Base-by-base conservation (phyloP, 208 protist genomes). In the Endotrypanum monterogeii region DNA sequence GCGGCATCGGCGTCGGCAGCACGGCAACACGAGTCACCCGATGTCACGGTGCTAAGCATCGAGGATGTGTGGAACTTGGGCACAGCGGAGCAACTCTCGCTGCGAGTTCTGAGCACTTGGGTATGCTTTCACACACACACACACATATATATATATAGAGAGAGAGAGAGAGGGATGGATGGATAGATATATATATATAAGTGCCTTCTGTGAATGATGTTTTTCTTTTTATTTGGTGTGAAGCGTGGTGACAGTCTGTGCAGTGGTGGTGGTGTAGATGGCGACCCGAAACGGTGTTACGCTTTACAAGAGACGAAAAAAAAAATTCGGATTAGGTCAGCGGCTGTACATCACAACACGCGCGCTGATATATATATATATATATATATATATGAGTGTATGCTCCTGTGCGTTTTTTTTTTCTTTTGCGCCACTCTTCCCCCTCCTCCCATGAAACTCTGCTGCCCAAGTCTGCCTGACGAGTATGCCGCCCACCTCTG, bases 1-100 rank as follows among this genome's bases (percentile, higher is more conserved):
- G 41, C 73, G 73, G 76, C 23, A 51, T 54, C 63, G 61, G 1
- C 66, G 48, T 48, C 73, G 73, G 76, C 23, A 51, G 61, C 63
- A 70, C 9, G 8, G 52, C 37, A 37, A 32, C 65, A 30, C 28
- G 3, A 16, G 14, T 39, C 44, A 48, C 65, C 20, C 18, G 35
- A 25, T 30, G n/a, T 3, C 9, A 5, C 65, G 9, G 46, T 9
- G 18, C 44, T 69, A 48, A 69, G 46, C n/a, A n/a, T n/a, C n/a
- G n/a, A n/a, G n/a, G n/a, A n/a, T n/a, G n/a, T n/a, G n/a, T n/a
- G n/a, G n/a, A n/a, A n/a, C n/a, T n/a, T n/a, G n/a, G n/a, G n/a
- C 23, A 28, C 41, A 73, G 51, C 52, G 35, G 61, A n/a, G n/a
- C 2, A 35, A 39, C 52, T 48, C 23, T 48, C 12, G 32, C 48